These are phyloP conservation scores for Drosera capensis DNA, from an alignment of 148 eudicot genomes.

Conservation along the genomic window DNA sequence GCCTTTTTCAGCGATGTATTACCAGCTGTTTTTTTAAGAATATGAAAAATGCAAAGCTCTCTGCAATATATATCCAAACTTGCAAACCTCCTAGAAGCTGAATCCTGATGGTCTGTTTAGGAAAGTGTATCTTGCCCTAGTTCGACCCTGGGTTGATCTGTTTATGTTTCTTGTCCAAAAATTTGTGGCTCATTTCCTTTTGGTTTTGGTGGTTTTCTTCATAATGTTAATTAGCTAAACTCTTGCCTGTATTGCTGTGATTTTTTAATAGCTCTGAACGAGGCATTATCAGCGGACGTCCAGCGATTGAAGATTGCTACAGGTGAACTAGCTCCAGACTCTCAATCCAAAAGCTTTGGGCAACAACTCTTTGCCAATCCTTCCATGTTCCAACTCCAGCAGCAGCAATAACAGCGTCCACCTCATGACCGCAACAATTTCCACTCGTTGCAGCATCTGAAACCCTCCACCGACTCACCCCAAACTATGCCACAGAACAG, in stretches of 20 bases:
- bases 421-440: too few species aligned
- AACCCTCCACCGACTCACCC: not conserved
- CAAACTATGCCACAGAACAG: not conserved
- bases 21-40: too few species aligned
- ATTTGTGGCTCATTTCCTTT: not conserved
- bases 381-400: not conserved
- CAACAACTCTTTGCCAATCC: not conserved
- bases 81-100: too few species aligned
- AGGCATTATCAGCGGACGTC: conserved; percentile 76
- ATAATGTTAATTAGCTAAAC: not conserved
- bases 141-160: too few species aligned
- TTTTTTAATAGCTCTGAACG: conserved; percentile 65
- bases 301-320: conserved; percentile 77
- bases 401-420: not conserved
- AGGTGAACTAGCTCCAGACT: conserved; percentile 43
- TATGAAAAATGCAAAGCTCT: too few species aligned
- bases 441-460: not conserved
- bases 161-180: too few species aligned
- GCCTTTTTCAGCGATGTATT: too few species aligned
- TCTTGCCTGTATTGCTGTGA: not conserved
- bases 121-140: too few species aligned
- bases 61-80: too few species aligned
- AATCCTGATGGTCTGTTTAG: too few species aligned
- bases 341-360: conserved; percentile 7
- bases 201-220: not conserved